Evolutionary conservation across 2,329 filamentous ascomycete genomes (phyloP), one percentile per base, ranked within the genome.

Genomic region (Alternaria ventricosa): DNA sequence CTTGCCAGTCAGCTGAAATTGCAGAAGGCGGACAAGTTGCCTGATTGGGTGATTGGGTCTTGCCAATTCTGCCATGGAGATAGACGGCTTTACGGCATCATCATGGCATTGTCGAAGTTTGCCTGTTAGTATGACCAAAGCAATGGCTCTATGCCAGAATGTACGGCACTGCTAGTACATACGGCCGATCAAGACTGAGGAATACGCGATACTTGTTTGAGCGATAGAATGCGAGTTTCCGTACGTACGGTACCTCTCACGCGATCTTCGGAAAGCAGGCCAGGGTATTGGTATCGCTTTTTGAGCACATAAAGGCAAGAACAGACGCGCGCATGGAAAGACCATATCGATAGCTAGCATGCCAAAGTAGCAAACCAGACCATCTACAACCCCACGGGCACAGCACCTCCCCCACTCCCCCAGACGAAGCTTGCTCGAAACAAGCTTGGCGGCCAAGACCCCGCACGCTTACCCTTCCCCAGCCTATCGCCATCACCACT

Each of bases 381-480:
- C 7, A 54, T 25, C 23, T 27, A 18, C 45, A n/a, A 8, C 20
- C 41, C 30, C 57, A 28, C 50, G 27, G 33, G 13, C 33, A 36
- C 28, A 50, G 1, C 33, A 57, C 54, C 54, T 51, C 46, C 53
- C 28, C 55, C 60, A 49, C 41, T 23, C 30, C 46, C 51, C 59
- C 61, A 45, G 25, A 33, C 28, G 58, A 60, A 70, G 66, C 66
- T 70, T 69, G 62, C 64, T 53, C 66, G 22, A 49, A 67, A 70
- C 47, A 70, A 70, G 68, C 65, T 59, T 56, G 58, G 55, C 57
- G 53, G 63, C 61, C 27, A 47, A 47, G 45, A 36, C 51, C 55
- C 57, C 59, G 55, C 50, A 53, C 44, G 49, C 41, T 44, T 44
- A 57, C 53, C 47, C 51, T 15, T 15, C 33, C 33, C 6, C 15